Percentiles rank a stretch among this genome's conserved stretches.
Evolutionary conservation across 371 early-diverging fungal species (phyloP).

Genomic region (Mortierella polycephala): DNA sequence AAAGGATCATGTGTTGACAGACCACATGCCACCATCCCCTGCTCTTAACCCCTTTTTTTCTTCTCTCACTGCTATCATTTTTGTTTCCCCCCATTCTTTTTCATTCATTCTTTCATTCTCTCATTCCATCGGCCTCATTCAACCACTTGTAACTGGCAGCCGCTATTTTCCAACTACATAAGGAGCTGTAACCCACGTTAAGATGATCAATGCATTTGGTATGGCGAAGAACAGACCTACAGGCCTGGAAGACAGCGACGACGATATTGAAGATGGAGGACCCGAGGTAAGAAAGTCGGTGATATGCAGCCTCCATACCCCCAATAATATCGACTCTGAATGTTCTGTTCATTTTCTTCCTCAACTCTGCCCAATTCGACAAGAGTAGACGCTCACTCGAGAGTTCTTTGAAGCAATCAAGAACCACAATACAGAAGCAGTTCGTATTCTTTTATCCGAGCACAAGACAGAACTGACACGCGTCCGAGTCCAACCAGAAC

Average conservation of each 20-base stretch:
- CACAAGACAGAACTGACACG: slow-evolving; percentile 35
- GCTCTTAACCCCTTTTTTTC: too few species aligned
- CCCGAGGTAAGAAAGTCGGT: slow-evolving; percentile 17
- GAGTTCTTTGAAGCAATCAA: slow-evolving; percentile 46
- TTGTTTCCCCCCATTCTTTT: too few species aligned
- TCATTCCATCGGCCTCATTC: not conserved
- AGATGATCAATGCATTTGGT: slow-evolving; percentile 22
- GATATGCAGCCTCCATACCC: not conserved
- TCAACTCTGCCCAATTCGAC: not conserved
- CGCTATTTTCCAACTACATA: too few species aligned
- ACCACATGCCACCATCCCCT: too few species aligned
- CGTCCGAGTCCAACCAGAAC: slow-evolving; percentile 26
- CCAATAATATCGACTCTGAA: not conserved
- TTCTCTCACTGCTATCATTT: too few species aligned
- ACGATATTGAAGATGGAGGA: slow-evolving; percentile 5
- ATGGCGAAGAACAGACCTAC: slow-evolving; percentile 8
- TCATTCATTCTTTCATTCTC: not conserved
- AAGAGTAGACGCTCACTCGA: slow-evolving; percentile 12
- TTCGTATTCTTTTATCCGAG: slow-evolving; percentile 29
- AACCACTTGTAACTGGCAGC: too few species aligned
- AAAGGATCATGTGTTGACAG: too few species aligned
- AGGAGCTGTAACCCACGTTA: too few species aligned
- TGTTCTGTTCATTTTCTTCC: not conserved
- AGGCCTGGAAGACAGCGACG: slow-evolving; percentile 5
- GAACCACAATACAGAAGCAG: slow-evolving; percentile 35